Conservation (phyloP, 164 flowering plant genomes). For the Aristolochia californica region DNA sequence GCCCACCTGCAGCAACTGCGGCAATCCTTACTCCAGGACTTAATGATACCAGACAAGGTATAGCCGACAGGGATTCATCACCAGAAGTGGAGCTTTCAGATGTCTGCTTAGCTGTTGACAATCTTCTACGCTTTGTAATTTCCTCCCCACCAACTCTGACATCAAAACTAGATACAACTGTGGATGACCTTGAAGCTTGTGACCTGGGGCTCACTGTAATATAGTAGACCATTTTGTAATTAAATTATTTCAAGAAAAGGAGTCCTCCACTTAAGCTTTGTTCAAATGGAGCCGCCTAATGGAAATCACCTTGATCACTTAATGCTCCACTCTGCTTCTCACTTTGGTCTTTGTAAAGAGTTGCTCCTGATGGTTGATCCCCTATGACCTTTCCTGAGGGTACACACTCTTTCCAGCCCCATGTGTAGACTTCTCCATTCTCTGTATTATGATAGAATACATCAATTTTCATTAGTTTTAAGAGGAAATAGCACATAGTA, state of each 20-base stretch:
- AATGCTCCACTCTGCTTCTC: conserved; percentile 39
- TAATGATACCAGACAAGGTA: conserved; percentile 76
- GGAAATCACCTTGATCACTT: conserved; percentile 61
- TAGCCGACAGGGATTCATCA: conserved; percentile 70
- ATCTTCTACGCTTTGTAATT: conserved; percentile 57
- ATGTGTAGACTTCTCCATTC: conserved; percentile 75
- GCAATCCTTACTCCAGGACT: conserved; percentile 73
- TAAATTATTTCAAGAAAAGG: conserved; percentile 10
- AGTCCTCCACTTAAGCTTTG: neutral
- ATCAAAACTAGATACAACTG: conserved; percentile 31
- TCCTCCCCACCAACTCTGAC: conserved; percentile 42
- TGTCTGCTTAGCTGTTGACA: conserved; percentile 58
- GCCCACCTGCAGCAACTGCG: conserved; percentile 93
- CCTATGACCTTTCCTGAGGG: conserved; percentile 83
- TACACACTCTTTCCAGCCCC: conserved; percentile 99
- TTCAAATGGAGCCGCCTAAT: neutral
- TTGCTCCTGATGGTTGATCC: conserved; percentile 32
- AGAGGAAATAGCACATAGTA: neutral
- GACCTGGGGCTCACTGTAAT: conserved; percentile 58
- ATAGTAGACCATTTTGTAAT: conserved; percentile 14
- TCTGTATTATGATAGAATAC: conserved; percentile 24
- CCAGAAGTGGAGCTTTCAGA: conserved; percentile 60
- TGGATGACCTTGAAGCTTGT: conserved; percentile 43
- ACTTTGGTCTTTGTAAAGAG: conserved; percentile 34
- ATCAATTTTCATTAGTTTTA: neutral